These are phyloP conservation scores for Houttuynia cordata DNA, from an alignment of 164 flowering plant genomes.

Conservation along the genomic window DNA sequence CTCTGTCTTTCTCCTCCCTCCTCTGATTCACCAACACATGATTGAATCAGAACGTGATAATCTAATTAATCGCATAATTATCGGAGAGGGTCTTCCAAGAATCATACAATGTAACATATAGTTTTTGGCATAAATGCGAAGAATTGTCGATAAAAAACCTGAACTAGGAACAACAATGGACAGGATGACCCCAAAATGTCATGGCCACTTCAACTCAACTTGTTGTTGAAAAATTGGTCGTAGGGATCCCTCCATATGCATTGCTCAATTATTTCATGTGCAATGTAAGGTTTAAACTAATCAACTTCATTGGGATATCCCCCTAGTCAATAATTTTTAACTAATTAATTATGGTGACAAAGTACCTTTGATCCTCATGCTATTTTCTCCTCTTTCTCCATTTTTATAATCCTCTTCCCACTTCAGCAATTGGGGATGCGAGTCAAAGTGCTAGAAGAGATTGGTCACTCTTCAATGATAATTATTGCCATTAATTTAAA, in stretches of 20 bases:
- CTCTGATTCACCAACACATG: neutral
- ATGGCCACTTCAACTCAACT: neutral
- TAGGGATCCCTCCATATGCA: constrained; percentile 5
- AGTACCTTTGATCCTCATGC: neutral
- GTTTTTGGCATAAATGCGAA: no score
- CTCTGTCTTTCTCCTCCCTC: neutral
- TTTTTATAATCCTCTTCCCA: neutral
- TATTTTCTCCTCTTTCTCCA: neutral
- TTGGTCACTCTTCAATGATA: neutral
- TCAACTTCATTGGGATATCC: constrained; percentile 3
- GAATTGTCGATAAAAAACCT: no score
- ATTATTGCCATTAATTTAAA: constrained; percentile 2
- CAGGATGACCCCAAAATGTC: neutral
- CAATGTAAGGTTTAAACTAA: constrained; percentile 2
- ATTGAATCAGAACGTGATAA: neutral
- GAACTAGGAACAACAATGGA: neutral
- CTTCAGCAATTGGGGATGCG: constrained; percentile 4
- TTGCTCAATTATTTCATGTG: constrained; percentile 10
- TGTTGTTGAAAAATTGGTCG: constrained; percentile 5
- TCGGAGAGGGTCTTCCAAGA: neutral
- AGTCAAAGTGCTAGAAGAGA: neutral
- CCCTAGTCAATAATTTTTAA: constrained; percentile 1
- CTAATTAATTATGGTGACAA: neutral
- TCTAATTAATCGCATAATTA: neutral
- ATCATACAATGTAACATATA: no score